phyloP scores from a whole-genome alignment of 352 stramenopile genomes.

The Phytophthora foliorum region DNA sequence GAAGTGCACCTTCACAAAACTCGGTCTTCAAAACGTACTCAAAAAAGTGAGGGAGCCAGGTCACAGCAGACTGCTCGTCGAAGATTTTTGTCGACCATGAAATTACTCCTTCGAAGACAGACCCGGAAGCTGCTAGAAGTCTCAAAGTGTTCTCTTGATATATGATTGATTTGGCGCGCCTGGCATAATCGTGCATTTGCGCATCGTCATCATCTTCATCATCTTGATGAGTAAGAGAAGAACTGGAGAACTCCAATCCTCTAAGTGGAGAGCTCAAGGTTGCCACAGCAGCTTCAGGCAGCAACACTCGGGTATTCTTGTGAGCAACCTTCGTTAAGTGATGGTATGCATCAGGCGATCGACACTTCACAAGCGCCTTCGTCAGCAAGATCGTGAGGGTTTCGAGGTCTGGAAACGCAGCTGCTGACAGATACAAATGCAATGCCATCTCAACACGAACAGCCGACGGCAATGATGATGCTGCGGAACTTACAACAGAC shows the following conservation, averaged over 20 bases:
- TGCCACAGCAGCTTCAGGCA: conserved; percentile 27
- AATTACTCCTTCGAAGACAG: conserved; percentile 31
- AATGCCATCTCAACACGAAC: conserved; percentile 51
- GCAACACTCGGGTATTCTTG: conserved; percentile 36
- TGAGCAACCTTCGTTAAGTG: conserved; percentile 38
- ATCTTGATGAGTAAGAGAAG: conserved; percentile 25
- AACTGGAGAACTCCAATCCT: conserved; percentile 41
- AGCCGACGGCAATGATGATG: conserved; percentile 25
- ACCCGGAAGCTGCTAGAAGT: conserved; percentile 24
- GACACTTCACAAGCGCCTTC: conserved; percentile 53
- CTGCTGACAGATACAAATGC: conserved; percentile 41
- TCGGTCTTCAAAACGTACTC: conserved; percentile 42
- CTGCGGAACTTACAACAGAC: conserved; percentile 14
- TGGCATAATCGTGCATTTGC: conserved; percentile 20
- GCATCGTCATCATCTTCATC: conserved; percentile 14
- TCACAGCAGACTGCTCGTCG: conserved; percentile 24
- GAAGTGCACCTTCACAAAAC: conserved; percentile 26
- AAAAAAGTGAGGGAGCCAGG: conserved; percentile 49
- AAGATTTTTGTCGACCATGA: conserved; percentile 41
- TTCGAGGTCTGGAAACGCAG: conserved; percentile 46
- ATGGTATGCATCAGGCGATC: conserved; percentile 37
- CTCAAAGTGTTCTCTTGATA: conserved; percentile 45
- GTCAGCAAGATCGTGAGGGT: conserved; percentile 40
- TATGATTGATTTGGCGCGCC: conserved; percentile 36
- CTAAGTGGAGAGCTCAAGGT: conserved; percentile 37